Evolutionary conservation across 208 protist species (phyloP).

Genomic region (Acanthamoeba culbertsoni): DNA sequence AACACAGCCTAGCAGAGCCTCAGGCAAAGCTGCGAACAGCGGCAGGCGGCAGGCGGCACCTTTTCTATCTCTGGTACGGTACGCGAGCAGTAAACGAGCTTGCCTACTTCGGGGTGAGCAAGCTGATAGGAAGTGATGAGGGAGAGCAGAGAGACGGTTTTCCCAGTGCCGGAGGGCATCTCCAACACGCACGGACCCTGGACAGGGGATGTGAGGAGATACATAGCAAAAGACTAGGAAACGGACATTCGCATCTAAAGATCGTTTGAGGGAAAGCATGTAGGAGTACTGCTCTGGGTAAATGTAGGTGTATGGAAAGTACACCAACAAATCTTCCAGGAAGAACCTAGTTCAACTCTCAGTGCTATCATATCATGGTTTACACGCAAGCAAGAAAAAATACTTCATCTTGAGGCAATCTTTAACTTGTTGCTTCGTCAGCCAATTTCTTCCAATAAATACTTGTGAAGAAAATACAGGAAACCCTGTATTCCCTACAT

Average conservation of each 20-base stretch:
- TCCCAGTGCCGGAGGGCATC: constrained; percentile 99
- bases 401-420: no score
- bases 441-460: no score
- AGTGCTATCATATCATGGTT: no score
- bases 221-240: background rate
- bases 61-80: constrained; percentile 99
- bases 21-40: background rate
- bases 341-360: no score
- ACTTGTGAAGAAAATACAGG: no score
- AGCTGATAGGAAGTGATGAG: constrained; percentile 89
- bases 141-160: constrained; percentile 98
- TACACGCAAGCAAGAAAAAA: no score
- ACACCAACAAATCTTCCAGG: constrained; percentile 95
- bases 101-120: constrained; percentile 90
- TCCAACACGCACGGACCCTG: constrained; percentile 96
- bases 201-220: background rate
- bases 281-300: constrained; percentile 99
- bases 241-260: constrained; percentile 81
- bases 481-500: no score
- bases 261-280: constrained; percentile 96
- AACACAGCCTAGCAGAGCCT: background rate
- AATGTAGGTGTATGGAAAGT: constrained; percentile 98
- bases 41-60: constrained; percentile 73
- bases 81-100: constrained; percentile 99
- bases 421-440: no score